Conservation (phyloP, 768 basidiomycete genomes). For the Lepiota subincarnata region DNA sequence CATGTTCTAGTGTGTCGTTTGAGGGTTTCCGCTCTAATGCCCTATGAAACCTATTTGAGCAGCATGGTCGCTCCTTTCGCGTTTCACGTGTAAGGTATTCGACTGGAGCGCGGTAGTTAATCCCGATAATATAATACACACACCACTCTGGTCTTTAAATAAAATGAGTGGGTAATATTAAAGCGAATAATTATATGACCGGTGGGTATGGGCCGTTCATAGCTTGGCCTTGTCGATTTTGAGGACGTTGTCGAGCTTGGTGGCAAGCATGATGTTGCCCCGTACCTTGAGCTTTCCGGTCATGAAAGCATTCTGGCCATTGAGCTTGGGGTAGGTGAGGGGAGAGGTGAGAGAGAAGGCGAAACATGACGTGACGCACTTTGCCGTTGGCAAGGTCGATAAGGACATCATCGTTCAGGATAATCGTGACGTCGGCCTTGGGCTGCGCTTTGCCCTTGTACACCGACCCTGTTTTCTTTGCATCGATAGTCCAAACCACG, state of each 20-base stretch:
- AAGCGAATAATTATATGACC: not conserved
- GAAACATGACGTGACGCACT: conserved; percentile 31
- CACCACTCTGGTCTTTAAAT: conserved; percentile 9
- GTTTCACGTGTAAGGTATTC: not conserved
- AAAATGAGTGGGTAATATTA: conserved; percentile 1
- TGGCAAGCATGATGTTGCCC: conserved; percentile 92
- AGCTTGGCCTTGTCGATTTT: conserved; percentile 50
- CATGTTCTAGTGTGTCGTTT: conserved; percentile 45
- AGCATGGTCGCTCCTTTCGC: not conserved
- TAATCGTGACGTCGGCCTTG: conserved; percentile 81
- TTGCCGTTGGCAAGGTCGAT: conserved; percentile 68
- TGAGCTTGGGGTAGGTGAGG: conserved; percentile 43
- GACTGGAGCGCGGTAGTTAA: not conserved
- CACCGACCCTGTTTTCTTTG: conserved; percentile 79
- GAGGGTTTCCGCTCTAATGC: conserved; percentile 7
- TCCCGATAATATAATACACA: conserved; percentile 11
- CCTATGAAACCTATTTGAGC: not conserved
- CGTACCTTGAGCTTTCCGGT: conserved; percentile 89
- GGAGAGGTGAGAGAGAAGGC: not conserved
- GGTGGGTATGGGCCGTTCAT: conserved; percentile 20
- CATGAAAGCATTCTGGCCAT: conserved; percentile 96
- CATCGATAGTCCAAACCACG: conserved; percentile 86
- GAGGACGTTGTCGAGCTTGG: conserved; percentile 81
- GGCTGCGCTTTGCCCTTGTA: conserved; percentile 69
- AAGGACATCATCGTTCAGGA: conserved; percentile 74